phyloP scores from a whole-genome alignment of 129 eudicot genomes.

The Ambrosia artemisiifolia region DNA sequence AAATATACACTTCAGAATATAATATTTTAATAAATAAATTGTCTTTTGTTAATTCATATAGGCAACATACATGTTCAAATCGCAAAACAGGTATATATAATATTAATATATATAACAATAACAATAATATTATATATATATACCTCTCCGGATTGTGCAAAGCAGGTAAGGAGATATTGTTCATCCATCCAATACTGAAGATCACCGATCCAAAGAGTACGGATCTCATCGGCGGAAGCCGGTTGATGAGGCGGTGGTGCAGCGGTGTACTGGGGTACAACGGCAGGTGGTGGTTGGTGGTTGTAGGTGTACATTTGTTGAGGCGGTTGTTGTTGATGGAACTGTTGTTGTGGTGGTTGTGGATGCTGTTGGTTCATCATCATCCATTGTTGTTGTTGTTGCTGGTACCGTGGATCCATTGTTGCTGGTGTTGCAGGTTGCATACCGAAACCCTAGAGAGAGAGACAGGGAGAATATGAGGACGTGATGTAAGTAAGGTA shows the following conservation, averaged over 20 bases:
- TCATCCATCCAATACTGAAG: conserved; percentile 98
- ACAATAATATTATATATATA: too few relatives aligned
- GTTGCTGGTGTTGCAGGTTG: conserved; percentile 18
- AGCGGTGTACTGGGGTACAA: conserved; percentile 19
- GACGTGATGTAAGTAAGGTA: conserved; percentile 38
- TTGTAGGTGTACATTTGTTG: conserved; percentile 52
- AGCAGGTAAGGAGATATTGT: conserved; percentile 53
- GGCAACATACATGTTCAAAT: background rate
- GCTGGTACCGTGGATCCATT: conserved; percentile 59
- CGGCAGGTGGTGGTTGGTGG: conserved; percentile 42
- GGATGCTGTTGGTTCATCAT: conserved; percentile 45
- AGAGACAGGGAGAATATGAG: conserved; percentile 1
- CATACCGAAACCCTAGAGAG: conserved; percentile 38
- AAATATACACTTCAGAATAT: too few relatives aligned
- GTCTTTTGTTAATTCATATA: conserved; percentile 11
- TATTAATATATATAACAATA: too few relatives aligned
- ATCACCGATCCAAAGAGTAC: conserved; percentile 97
- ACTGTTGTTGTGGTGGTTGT: conserved; percentile 28
- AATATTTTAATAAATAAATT: conserved; percentile 69
- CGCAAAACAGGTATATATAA: background rate
- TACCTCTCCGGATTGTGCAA: conserved; percentile 83
- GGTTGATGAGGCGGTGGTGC: conserved; percentile 48
- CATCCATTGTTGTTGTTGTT: conserved; percentile 54
- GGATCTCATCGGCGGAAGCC: conserved; percentile 58
- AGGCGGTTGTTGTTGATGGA: conserved; percentile 29